Conservation (phyloP, 2,329 filamentous ascomycete species). For the Neofusicoccum laricinum region DNA sequence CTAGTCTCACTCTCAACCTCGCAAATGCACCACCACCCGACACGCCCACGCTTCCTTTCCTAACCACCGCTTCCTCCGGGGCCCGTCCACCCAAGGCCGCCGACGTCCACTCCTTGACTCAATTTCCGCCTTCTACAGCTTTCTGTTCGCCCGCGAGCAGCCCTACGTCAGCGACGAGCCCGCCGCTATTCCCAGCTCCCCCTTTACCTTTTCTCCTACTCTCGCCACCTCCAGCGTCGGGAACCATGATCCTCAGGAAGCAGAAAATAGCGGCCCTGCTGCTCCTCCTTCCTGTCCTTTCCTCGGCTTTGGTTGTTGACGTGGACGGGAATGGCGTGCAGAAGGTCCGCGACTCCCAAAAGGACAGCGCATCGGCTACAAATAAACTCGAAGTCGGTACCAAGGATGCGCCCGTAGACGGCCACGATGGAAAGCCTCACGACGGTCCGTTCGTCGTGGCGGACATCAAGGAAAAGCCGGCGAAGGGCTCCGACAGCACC, state of each 20-base stretch:
- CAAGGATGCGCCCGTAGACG: constrained; percentile 82
- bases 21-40: constrained; percentile 1
- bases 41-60: neutral
- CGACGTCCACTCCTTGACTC: constrained; percentile 14
- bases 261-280: constrained; percentile 56
- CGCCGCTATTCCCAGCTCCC: neutral
- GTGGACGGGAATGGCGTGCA: constrained; percentile 7
- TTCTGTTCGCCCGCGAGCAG: neutral
- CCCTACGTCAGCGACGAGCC: constrained; percentile 15
- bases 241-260: constrained; percentile 60
- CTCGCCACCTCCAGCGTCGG: neutral
- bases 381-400: constrained; percentile 48
- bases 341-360: constrained; percentile 18
- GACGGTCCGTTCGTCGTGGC: constrained; percentile 72
- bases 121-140: neutral
- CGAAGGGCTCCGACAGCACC: constrained; percentile 22
- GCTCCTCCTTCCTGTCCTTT: constrained; percentile 58
- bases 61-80: neutral
- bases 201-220: neutral
- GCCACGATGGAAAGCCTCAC: constrained; percentile 82
- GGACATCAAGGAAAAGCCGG: constrained; percentile 33
- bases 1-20: constrained; percentile 3
- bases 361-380: constrained; percentile 24
- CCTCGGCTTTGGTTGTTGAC: constrained; percentile 29
- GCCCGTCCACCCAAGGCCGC: neutral